These are phyloP conservation scores for Eucalyptus pauciflora DNA, from an alignment of 345 rosid genomes.

Conservation along the genomic window DNA sequence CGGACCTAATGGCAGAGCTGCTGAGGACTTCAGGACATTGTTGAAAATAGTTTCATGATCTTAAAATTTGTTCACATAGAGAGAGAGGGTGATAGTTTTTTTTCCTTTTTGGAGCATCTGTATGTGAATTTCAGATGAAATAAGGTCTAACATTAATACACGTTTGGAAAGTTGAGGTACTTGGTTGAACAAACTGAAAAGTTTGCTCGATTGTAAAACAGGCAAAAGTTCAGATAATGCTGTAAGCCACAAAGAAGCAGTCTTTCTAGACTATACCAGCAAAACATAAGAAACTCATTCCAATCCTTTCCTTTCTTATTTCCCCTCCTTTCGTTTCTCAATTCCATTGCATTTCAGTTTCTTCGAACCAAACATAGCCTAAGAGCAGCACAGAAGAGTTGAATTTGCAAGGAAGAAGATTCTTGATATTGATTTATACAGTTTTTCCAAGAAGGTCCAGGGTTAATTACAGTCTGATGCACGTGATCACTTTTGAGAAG, in stretches of 20 bases:
- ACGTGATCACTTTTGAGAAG: slow-evolving; percentile 48
- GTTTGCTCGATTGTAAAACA: not conserved
- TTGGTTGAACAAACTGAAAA: too few relatives aligned
- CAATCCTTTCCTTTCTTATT: not conserved
- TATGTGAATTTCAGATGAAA: not conserved
- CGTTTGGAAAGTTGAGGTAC: not conserved
- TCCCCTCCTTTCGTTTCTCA: not conserved
- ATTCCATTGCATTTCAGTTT: not conserved
- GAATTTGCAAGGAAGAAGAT: not conserved
- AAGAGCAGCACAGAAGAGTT: not conserved
- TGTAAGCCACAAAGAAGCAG: not conserved
- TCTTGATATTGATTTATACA: not conserved
- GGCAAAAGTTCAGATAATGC: not conserved
- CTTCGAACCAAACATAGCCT: not conserved
- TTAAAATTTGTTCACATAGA: not conserved
- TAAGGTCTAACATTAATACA: not conserved
- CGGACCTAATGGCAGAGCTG: slow-evolving; percentile 20
- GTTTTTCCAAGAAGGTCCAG: not conserved
- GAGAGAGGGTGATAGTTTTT: not conserved
- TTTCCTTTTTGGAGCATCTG: not conserved
- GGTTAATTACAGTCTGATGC: not conserved
- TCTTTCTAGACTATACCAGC: not conserved
- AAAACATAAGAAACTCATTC: not conserved
- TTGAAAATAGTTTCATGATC: slow-evolving; percentile 16
- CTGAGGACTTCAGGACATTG: slow-evolving; percentile 13